These are phyloP conservation scores for Aspergillus incahuasiensis DNA, from an alignment of 495 filamentous ascomycete species.

Conservation along the genomic window DNA sequence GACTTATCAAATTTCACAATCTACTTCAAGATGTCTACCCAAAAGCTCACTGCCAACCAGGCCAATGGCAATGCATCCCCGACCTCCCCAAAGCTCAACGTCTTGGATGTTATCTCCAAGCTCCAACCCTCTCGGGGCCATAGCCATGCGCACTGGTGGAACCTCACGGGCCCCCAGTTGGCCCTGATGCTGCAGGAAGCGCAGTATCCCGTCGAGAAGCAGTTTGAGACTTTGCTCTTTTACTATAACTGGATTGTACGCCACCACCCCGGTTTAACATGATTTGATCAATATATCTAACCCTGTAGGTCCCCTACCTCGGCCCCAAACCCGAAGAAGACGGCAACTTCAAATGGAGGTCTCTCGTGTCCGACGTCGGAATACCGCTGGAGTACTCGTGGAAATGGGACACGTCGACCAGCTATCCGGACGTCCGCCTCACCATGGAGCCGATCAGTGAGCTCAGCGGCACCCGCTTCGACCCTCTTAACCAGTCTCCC, in stretches of 20 bases:
- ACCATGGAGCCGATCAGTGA: conserved; percentile 18
- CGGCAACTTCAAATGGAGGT: conserved; percentile 14
- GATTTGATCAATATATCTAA: no score
- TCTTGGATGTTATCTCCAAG: background rate
- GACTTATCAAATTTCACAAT: no score
- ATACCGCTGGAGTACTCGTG: conserved; percentile 23
- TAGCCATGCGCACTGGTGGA: conserved; percentile 18
- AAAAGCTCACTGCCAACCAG: background rate
- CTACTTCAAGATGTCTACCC: background rate
- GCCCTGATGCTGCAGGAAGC: conserved; percentile 13
- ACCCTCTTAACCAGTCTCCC: conserved; percentile 22
- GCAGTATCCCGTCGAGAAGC: conserved; percentile 11
- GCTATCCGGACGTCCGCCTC: conserved; percentile 19
- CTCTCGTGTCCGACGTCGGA: conserved; percentile 17
- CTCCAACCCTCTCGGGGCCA: background rate
- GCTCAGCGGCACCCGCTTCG: conserved; percentile 15
- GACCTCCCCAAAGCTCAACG: background rate
- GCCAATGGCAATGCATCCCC: no score
- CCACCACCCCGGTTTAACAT: no score
- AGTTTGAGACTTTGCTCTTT: conserved; percentile 17
- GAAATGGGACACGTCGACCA: conserved; percentile 23
- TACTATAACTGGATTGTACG: conserved; percentile 7
- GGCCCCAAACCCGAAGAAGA: conserved; percentile 8
- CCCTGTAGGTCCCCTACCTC: conserved; percentile 2
- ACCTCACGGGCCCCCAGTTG: conserved; percentile 13